Conservation (phyloP, 1,284 basidiomycete genomes). For the Cutaneotrichosporon sp. region DNA sequence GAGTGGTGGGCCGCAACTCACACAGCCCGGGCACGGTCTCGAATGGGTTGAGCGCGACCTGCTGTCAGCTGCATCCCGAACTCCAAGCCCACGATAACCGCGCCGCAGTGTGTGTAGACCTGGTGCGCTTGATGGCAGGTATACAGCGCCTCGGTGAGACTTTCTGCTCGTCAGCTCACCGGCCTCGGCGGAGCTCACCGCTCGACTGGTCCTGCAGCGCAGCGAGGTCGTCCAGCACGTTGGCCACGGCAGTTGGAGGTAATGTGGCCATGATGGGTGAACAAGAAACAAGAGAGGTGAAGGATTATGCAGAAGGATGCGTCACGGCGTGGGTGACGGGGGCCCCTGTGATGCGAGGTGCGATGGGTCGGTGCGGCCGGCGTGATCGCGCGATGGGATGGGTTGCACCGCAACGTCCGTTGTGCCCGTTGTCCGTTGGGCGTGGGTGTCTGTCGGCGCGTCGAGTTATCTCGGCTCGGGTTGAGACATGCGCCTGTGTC, state of each 20-base stretch:
- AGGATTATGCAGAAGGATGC: neutral
- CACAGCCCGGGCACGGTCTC: constrained; percentile 21
- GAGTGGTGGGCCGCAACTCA: constrained; percentile 5
- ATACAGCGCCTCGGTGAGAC: constrained; percentile 22
- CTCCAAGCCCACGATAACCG: constrained; percentile 19
- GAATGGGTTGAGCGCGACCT: constrained; percentile 26
- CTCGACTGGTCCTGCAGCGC: constrained; percentile 12
- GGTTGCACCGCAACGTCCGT: no score
- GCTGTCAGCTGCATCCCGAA: no score
- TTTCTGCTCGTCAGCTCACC: constrained; percentile 8
- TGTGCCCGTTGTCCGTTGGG: no score
- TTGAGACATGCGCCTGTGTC: neutral
- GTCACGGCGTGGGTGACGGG: neutral
- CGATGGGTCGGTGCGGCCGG: neutral
- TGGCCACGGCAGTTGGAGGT: neutral
- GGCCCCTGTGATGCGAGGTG: neutral
- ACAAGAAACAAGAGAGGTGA: constrained; percentile 1
- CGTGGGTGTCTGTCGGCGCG: neutral
- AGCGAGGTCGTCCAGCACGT: constrained; percentile 5
- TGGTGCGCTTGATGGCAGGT: constrained; percentile 14
- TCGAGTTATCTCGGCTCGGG: neutral
- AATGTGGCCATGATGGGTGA: constrained; percentile 4
- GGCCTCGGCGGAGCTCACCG: neutral
- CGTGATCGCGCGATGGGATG: neutral
- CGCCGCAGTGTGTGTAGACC: constrained; percentile 24